Base-by-base conservation (phyloP, 148 eudicot genomes). In the Diospyros lotus region DNA sequence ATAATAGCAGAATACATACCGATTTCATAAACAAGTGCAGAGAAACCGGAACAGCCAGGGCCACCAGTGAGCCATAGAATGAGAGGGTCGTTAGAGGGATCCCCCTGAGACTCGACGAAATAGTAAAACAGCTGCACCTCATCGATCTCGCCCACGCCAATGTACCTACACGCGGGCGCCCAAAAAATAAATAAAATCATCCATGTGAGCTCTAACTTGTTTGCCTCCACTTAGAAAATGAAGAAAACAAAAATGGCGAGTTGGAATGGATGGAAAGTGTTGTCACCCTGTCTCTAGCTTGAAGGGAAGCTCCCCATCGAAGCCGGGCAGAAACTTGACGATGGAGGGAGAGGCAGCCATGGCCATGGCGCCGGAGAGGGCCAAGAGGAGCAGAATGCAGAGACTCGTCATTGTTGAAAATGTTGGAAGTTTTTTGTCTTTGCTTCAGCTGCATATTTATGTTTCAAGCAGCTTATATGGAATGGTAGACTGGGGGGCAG, bases 281-380 rank as follows among this genome's bases (percentile, higher is more conserved):
- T 53, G 28, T 45, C 48, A 79, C 85, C 85, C 85, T 2, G 85
- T 82, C 41, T 82, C 85, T 18, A 82, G 82, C 66, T 72, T 79
- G 80, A 82, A 82, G 4, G 85, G 85, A 62, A 82, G 85, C 58
- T 79, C 74, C 7, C 85, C 82, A 40, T 77, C 73, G 71, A n/a
- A 82, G 3, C 85, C 85, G 9, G 82, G 85, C 51, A 82, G 73
- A 58, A 51, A 54, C 39, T 76, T 74, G 48, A 82, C 82, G 42
- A 76, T 72, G 28, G 28, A 28, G 28, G 28, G 28, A 28, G 28
- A 28, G 28, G 28, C 28, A 28, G 28, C 28, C 28, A 28, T 28
- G 28, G 28, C 38, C 45, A 11, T 41, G 2, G 48, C 9, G 5
- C 54, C 2, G 9, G 41, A 67, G 70, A 67, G 54, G 48, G 54